Base-by-base conservation (phyloP, 2,329 filamentous ascomycete species). In the Sporothrix luriei region DNA sequence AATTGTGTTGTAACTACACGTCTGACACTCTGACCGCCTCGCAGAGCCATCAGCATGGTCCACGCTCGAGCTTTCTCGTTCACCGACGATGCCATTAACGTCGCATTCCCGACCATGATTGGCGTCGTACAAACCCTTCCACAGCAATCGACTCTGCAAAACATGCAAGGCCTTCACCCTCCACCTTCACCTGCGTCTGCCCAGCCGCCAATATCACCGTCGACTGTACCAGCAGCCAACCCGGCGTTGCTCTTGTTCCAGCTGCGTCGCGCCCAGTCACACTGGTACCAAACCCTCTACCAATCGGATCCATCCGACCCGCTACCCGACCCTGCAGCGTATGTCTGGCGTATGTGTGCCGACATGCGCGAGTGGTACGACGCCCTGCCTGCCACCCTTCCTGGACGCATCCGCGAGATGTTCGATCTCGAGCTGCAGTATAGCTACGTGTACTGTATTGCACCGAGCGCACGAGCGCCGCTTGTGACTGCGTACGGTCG, bases 31-130 rank as follows among this genome's bases (percentile, higher is more conserved):
- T 49, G n/a, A 29, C 6, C 7, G 24, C 7, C n/a, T 57, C 0
- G 68, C 73, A 93, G 93, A 76, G 89, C 92, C 13, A 94, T 96
- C 59, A 97, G 93, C 74, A 91, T 97, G 82, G 91, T 94, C 4
- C 89, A 96, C 74, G 91, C 91, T 13, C 86, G 93, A 46, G 90
- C 93, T 0, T 97, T 97, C 78, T 97, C 94, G 0, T 97, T 98
- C 76, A 94, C 93, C 0, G 94, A 98, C 76, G 92, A 94, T 69
- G 91, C 94, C 6, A 87, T 91, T 33, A 90, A 92, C 73, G 94
- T 98, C 40, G 87, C 86, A n/a, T 87, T 93, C 72, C 93, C 93
- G 1, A 84, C 86, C 68, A 78, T 80, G 72, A 76, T 80, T 9
- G 70, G 70, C 0, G 66, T 68, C 2, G 38, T 52, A 5, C 69